Conservation (phyloP, 164 flowering plant species). For the Buxus sempervirens region DNA sequence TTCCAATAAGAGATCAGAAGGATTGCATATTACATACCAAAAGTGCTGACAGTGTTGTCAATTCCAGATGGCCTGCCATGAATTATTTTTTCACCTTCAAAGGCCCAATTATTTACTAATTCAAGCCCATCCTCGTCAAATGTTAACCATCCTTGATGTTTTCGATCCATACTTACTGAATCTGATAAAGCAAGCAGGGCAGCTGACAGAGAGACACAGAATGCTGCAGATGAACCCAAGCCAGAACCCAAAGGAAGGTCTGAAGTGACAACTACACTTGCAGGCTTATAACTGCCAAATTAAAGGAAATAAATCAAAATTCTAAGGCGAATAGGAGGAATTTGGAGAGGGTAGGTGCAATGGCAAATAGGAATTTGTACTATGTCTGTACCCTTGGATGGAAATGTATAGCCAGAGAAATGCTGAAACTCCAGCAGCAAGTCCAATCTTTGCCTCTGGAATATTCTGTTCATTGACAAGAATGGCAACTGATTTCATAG, state of each 20-base stretch:
- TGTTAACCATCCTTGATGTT: conserved; percentile 58
- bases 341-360: not conserved
- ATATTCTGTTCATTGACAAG: conserved; percentile 68
- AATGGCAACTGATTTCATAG: conserved; percentile 35
- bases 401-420: conserved; percentile 80
- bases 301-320: conserved; percentile 3
- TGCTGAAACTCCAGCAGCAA: conserved; percentile 71
- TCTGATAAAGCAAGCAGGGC: conserved; percentile 65
- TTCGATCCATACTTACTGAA: conserved; percentile 35
- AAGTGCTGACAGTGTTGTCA: conserved; percentile 95
- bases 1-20: not conserved
- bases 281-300: conserved; percentile 68
- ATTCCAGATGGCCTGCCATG: conserved; percentile 98
- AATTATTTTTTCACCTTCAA: conserved; percentile 93
- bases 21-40: conserved; percentile 61
- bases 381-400: conserved; percentile 61
- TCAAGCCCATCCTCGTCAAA: conserved; percentile 61
- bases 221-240: conserved; percentile 94
- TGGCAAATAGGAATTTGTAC: not conserved
- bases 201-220: conserved; percentile 89
- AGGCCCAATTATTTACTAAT: conserved; percentile 92
- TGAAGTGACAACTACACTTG: conserved; percentile 62
- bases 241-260: conserved; percentile 94
- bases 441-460: conserved; percentile 77
- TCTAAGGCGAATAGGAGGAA: not conserved